Conservation (phyloP, 352 stramenopile genomes). For the Phytopythium chamaehyphon region DNA sequence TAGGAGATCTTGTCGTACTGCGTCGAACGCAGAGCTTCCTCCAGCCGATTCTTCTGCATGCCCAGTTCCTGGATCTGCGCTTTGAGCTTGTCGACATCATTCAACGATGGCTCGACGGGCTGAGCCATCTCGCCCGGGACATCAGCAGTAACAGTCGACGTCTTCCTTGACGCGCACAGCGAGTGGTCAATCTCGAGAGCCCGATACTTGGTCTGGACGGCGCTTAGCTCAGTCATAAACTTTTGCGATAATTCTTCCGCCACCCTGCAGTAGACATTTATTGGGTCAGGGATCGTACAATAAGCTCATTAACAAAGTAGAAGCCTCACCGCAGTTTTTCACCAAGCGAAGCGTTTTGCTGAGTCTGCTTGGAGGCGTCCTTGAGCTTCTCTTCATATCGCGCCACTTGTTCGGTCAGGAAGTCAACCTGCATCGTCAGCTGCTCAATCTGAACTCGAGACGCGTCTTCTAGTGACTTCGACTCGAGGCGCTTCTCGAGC, state of each 20-base stretch:
- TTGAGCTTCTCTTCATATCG: conserved; percentile 78
- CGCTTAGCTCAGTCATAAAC: conserved; percentile 41
- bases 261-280: conserved; percentile 24
- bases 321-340: conserved; percentile 59
- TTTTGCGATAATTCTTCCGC: conserved; percentile 45
- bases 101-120: not conserved
- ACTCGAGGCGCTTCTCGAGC: conserved; percentile 29
- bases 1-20: conserved; percentile 86
- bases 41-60: conserved; percentile 56
- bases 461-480: conserved; percentile 32
- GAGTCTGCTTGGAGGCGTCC: conserved; percentile 52
- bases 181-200: conserved; percentile 51
- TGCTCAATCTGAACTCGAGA: conserved; percentile 66
- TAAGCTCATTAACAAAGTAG: too few relatives aligned
- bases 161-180: conserved; percentile 9
- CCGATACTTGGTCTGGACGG: conserved; percentile 40
- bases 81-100: conserved; percentile 23
- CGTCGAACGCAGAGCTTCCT: conserved; percentile 65
- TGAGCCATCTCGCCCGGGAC: conserved; percentile 1
- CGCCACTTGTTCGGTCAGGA: conserved; percentile 75
- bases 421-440: conserved; percentile 59
- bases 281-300: conserved; percentile 3
- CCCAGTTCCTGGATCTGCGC: conserved; percentile 53
- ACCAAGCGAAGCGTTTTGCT: conserved; percentile 29
- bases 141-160: not conserved